These are phyloP conservation scores for Fusarium nurragi DNA, from an alignment of 2,329 filamentous ascomycete genomes.

Conservation along the genomic window DNA sequence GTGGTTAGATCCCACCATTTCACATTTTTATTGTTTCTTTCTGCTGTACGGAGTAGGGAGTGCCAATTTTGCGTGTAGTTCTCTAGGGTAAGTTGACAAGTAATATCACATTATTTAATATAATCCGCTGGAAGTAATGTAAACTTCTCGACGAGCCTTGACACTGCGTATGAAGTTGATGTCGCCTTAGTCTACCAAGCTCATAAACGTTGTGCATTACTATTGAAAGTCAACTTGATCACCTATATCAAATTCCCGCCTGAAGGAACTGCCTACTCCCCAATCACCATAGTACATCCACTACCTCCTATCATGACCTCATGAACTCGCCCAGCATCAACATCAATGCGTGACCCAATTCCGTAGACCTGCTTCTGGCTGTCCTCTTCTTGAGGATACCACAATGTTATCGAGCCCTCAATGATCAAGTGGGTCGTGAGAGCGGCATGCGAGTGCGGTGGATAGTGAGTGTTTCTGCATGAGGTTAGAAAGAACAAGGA, in stretches of 20 bases:
- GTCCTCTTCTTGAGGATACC: conserved; percentile 68
- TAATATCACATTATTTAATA: not conserved
- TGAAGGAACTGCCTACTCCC: conserved; percentile 56
- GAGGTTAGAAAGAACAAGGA: conserved; percentile 12
- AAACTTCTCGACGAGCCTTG: not conserved
- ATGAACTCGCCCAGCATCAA: conserved; percentile 70
- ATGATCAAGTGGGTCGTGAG: conserved; percentile 77
- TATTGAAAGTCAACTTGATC: not conserved
- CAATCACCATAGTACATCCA: conserved; percentile 75
- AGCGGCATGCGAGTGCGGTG: conserved; percentile 70
- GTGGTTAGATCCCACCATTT: conserved; percentile 24
- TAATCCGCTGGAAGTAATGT: not conserved
- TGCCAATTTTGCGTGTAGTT: not conserved
- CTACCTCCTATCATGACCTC: conserved; percentile 74
- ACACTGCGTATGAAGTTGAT: not conserved
- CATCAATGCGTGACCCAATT: conserved; percentile 70
- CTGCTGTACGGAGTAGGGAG: not conserved
- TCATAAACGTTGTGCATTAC: not conserved
- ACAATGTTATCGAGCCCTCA: conserved; percentile 70
- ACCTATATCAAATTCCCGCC: not conserved
- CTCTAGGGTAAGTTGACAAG: not conserved
- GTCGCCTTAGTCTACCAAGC: not conserved
- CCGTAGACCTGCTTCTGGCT: conserved; percentile 67
- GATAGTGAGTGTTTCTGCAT: conserved; percentile 71
- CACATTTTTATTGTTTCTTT: conserved; percentile 2